Conservation (phyloP, 495 filamentous ascomycete species). For the Penicillium maclennaniae region DNA sequence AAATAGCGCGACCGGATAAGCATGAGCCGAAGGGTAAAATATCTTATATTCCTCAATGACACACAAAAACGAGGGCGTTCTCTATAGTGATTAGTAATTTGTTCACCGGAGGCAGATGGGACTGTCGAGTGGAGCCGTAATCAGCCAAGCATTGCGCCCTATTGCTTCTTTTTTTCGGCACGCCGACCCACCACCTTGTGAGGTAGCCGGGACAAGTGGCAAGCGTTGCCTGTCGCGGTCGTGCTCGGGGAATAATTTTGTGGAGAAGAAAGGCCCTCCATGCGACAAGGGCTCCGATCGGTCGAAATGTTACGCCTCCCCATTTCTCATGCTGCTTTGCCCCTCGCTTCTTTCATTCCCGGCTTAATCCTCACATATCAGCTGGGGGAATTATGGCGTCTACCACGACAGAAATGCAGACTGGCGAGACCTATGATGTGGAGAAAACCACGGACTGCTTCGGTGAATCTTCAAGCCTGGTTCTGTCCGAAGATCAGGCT, state of each 20-base stretch:
- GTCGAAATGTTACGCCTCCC: no score
- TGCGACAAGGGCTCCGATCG: constrained; percentile 2
- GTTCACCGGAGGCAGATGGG: constrained; percentile 4
- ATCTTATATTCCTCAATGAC: not conserved
- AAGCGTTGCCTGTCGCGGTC: constrained; percentile 1
- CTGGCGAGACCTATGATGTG: constrained; percentile 1
- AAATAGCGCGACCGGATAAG: not conserved
- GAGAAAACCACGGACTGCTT: constrained; percentile 16
- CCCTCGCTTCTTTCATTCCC: not conserved
- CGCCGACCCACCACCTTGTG: constrained; percentile 11
- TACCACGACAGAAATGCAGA: not conserved
- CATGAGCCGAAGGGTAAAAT: not conserved
- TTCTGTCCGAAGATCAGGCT: constrained; percentile 28
- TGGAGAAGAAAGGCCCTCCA: constrained; percentile 7
- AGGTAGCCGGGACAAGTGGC: constrained; percentile 1
- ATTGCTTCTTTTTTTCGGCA: constrained; percentile 20
- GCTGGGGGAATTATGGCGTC: not conserved
- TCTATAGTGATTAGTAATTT: constrained; percentile 4
- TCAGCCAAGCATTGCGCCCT: constrained; percentile 15
- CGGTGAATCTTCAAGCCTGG: constrained; percentile 10
- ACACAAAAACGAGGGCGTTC: not conserved
- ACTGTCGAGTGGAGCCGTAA: constrained; percentile 11
- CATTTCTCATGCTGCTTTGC: not conserved
- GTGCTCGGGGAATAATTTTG: constrained; percentile 7
- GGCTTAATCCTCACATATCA: not conserved